Base-by-base conservation (phyloP, 441 rosid genomes). In the Omphalea diandra region DNA sequence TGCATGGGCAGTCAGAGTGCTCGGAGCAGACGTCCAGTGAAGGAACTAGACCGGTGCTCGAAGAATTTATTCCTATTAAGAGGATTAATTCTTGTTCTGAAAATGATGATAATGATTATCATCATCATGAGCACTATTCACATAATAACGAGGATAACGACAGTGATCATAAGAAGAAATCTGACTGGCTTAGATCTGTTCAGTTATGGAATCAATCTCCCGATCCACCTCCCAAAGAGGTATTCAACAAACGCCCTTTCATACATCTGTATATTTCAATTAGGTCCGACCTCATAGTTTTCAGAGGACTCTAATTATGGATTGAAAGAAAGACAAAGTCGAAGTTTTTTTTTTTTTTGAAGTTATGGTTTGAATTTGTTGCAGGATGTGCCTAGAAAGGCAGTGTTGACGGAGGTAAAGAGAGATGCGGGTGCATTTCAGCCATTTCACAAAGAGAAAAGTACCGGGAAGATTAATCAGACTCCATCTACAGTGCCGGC, bases 101-200 rank as follows among this genome's bases (percentile, higher is more conserved):
- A 38, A 38, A 38, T 38, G 41, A 38, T 38, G 41, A 38, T 38
- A 11, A 38, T 38, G 41, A 38, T 5, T 1, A 38, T 38, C 1
- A 38, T 38, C 41, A 38, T 49, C 50, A 50, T 10, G 92, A 87
- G 41, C 79, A 79, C 10, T 86, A 82, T 69, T 84, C 87, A 2
- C 79, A 73, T 47, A 20, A n/a, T 50, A 73, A n/a, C n/a, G n/a
- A 68, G 43, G 73, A 68, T 49, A 77, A 66, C 55, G 75, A 26
- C 44, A 72, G 58, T 70, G 69, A 70, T 67, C 81, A 77, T 17
- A 84, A 74, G 70, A 81, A 79, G 84, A 94, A 88, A 82, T 88
- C 97, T 0, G 98, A 94, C 58, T 94, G 98, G 98, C 98, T 94
- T 81, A 88, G 92, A 85, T 94, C 96, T 87, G 98, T 90, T 57